phyloP scores from a whole-genome alignment of 805 yeast species.

The Saccharomycopsis sp. region DNA sequence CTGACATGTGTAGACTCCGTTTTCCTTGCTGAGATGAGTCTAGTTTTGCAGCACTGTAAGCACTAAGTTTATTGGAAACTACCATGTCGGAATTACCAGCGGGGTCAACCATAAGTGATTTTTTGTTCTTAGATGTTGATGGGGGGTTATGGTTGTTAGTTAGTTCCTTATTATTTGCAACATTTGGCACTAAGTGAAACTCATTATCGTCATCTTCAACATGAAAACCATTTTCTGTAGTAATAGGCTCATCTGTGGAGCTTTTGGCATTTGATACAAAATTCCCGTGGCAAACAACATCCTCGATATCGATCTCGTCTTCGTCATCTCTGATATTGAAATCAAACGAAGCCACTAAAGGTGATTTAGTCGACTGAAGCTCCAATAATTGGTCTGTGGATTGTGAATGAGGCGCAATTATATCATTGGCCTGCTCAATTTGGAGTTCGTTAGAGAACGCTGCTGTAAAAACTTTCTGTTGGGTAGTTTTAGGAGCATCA shows the following conservation, averaged over 20 bases:
- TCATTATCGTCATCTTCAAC: not conserved
- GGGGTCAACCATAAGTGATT: not conserved
- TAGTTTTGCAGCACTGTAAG: not conserved
- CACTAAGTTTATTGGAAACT: not conserved
- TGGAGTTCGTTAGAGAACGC: slow-evolving; percentile 1
- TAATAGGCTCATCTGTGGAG: too few species aligned
- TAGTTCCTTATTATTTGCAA: not conserved
- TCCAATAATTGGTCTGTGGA: not conserved
- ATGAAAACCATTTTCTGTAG: not conserved
- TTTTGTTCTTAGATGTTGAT: too few species aligned
- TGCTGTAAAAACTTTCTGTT: not conserved
- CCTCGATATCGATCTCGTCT: not conserved
- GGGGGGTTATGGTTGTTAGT: not conserved
- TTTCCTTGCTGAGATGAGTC: not conserved
- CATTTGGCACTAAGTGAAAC: not conserved
- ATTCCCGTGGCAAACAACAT: not conserved
- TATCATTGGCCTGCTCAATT: not conserved
- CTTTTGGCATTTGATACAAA: not conserved
- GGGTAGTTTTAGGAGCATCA: not conserved
- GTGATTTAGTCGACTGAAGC: not conserved
- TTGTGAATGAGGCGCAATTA: not conserved
- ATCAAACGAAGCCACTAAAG: slow-evolving; percentile 3
- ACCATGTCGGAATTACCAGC: not conserved
- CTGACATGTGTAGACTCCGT: not conserved
- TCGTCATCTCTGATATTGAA: slow-evolving; percentile 1